Conservation (phyloP, 805 yeast genomes). For the Yarrowia sp. region DNA sequence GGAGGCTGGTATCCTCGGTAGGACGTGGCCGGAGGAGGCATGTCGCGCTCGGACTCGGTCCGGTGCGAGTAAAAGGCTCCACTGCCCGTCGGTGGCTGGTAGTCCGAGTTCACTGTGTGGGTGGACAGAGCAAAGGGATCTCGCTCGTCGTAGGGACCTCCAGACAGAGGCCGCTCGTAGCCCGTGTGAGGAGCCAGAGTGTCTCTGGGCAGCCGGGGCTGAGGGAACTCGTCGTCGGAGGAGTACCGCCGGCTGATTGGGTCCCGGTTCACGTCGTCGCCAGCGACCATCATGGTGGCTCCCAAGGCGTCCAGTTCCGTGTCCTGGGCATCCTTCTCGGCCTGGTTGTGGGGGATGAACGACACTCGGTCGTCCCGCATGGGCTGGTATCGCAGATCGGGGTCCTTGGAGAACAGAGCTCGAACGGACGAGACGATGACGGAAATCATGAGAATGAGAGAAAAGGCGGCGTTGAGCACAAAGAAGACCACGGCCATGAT, state of each 20-base stretch:
- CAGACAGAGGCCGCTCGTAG: slow-evolving; percentile 10
- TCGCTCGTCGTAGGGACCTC: not conserved
- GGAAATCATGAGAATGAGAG: slow-evolving; percentile 74
- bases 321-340: slow-evolving; percentile 36
- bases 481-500: slow-evolving; percentile 89
- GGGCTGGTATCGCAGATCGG: slow-evolving; percentile 93
- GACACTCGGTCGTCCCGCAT: slow-evolving; percentile 95
- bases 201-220: slow-evolving; percentile 15
- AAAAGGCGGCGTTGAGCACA: slow-evolving; percentile 83
- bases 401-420: slow-evolving; percentile 83
- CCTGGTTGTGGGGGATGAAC: slow-evolving; percentile 52
- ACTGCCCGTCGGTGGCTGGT: slow-evolving; percentile 1
- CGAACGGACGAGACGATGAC: slow-evolving; percentile 83
- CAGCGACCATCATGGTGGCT: slow-evolving; percentile 38
- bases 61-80: slow-evolving; percentile 7
- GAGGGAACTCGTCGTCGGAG: slow-evolving; percentile 19
- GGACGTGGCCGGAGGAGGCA: slow-evolving; percentile 20
- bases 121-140: slow-evolving; percentile 9
- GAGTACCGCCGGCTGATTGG: slow-evolving; percentile 1
- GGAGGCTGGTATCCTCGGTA: slow-evolving; percentile 22
- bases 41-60: not conserved
- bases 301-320: slow-evolving; percentile 72
- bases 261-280: not conserved
- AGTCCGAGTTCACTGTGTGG: slow-evolving; percentile 14
- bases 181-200: not conserved